Conservation (phyloP, 495 filamentous ascomycete species). For the Corynascus novoguineensis region DNA sequence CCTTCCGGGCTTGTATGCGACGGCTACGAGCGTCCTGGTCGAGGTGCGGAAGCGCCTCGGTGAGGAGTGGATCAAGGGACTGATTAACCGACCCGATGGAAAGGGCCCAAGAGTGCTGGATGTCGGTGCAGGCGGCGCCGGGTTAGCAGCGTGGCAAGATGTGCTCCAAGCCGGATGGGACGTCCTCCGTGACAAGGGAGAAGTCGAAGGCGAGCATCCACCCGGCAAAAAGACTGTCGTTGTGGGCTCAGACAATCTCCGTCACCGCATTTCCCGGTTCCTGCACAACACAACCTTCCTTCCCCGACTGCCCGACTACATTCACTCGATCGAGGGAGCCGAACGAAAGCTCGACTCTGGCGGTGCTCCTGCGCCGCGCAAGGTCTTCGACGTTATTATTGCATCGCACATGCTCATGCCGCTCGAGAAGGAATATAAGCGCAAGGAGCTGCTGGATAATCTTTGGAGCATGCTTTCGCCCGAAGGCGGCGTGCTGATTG, state of each 20-base stretch:
- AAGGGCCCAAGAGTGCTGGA: constrained; percentile 71
- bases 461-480: constrained; percentile 83
- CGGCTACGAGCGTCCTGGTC: constrained; percentile 64
- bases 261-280: constrained; percentile 68
- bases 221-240: constrained; percentile 49
- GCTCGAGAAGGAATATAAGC: constrained; percentile 62
- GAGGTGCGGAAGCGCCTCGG: constrained; percentile 85
- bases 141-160: constrained; percentile 77
- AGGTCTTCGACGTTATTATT: constrained; percentile 84
- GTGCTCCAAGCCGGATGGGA: constrained; percentile 76
- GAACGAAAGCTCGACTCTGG: constrained; percentile 39
- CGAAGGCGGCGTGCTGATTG: constrained; percentile 76
- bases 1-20: constrained; percentile 75
- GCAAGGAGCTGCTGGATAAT: constrained; percentile 73
- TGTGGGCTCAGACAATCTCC: constrained; percentile 50
- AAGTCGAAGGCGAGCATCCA: constrained; percentile 30
- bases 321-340: constrained; percentile 50
- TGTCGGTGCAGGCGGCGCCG: constrained; percentile 78
- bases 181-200: constrained; percentile 50
- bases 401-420: constrained; percentile 77
- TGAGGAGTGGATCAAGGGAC: constrained; percentile 63
- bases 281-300: constrained; percentile 88
- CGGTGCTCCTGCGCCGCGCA: constrained; percentile 49
- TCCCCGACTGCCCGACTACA: constrained; percentile 84
- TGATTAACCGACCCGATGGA: constrained; percentile 62